Evolutionary conservation across 805 yeast species (phyloP).

Genomic region (Metschnikowia kofuensis): DNA sequence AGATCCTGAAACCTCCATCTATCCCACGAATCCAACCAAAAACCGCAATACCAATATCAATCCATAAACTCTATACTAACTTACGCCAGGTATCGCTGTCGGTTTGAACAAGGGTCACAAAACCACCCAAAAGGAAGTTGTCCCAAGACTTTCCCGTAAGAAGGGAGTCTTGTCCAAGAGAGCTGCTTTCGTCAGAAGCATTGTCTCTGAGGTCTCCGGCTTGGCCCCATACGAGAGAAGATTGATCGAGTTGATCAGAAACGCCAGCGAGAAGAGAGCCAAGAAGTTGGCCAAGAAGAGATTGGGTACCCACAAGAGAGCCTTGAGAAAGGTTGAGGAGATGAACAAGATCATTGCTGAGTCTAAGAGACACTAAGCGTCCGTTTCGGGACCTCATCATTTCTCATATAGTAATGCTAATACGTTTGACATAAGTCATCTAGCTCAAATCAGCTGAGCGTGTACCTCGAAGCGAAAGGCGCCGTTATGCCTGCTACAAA

Average conservation of each 20-base stretch:
- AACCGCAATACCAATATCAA: too few species aligned
- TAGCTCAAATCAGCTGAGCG: too few species aligned
- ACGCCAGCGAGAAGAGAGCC: constrained; percentile 99
- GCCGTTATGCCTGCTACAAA: too few species aligned
- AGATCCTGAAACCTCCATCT: too few species aligned
- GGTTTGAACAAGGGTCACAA: constrained; percentile 99
- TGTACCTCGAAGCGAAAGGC: too few species aligned
- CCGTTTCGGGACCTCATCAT: constrained; percentile 1
- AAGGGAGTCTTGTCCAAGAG: constrained; percentile 97
- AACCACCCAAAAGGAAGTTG: constrained; percentile 77
- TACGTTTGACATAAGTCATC: constrained; percentile 11
- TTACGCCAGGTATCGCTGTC: constrained; percentile 76
- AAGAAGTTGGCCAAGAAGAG: constrained; percentile 99
- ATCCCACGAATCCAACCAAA: too few species aligned
- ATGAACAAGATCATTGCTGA: constrained; percentile 95
- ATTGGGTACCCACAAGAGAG: constrained; percentile 99
- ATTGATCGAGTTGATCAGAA: constrained; percentile 98
- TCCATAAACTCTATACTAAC: too few species aligned
- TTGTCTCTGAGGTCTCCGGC: constrained; percentile 97
- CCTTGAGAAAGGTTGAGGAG: constrained; percentile 99
- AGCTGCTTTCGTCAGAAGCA: constrained; percentile 90
- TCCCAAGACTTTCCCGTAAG: constrained; percentile 80
- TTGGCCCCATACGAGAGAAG: constrained; percentile 99
- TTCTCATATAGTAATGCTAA: constrained; percentile 20
- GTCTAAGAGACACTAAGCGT: constrained; percentile 83